Evolutionary conservation across 2,329 filamentous ascomycete genomes (phyloP), one percentile per base, ranked within the genome.

Genomic region (Hawksworthiomyces lignivorus): DNA sequence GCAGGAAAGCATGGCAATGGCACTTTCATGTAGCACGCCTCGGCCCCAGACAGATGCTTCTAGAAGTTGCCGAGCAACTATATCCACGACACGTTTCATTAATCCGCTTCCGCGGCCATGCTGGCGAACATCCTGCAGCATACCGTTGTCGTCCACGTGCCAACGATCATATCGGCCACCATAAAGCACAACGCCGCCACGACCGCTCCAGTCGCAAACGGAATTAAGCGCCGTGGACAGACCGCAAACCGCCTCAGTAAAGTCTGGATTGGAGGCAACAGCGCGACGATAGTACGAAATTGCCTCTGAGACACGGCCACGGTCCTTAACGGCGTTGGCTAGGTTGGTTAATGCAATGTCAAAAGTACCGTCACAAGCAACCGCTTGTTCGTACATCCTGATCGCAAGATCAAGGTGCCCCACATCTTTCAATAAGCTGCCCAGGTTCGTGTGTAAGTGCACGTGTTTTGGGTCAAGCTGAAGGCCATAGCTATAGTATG

Each of bases 331-430:
- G 8, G 92, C 92, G 59, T 98, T 98, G 42, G 92, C 92, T 18
- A 98, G 72, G 55, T 98, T 98, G 4, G 92, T 94, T 42, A 98
- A 68, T 26, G 92, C 92, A 55, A 98, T 98, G 56, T 98, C 92
- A 55, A 98, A 98, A 19, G 81, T 86, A n/a, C 80, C 80, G 60
- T 98, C 92, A 57, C 89, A 97, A 4, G 77, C 74, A 12, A 98
- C 92, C 10, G 92, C 92, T 51, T 87, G 82, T 62, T 97, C 88
- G 57, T 98, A 98, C 90, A 98, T 97, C 50, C 83, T 81, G 53
- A 98, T 96, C 1, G 92, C 92, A 36, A 87, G 76, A 51, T 88
- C 82, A 12, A 98, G 72, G 52, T 97, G 90, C 0, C 92, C 92
- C 51, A 97, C 92, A 53, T 98, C 92, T 56, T 98, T 98, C 32